Conservation (phyloP, 176 grass and related monocot species). For the Oryza coarctata region DNA sequence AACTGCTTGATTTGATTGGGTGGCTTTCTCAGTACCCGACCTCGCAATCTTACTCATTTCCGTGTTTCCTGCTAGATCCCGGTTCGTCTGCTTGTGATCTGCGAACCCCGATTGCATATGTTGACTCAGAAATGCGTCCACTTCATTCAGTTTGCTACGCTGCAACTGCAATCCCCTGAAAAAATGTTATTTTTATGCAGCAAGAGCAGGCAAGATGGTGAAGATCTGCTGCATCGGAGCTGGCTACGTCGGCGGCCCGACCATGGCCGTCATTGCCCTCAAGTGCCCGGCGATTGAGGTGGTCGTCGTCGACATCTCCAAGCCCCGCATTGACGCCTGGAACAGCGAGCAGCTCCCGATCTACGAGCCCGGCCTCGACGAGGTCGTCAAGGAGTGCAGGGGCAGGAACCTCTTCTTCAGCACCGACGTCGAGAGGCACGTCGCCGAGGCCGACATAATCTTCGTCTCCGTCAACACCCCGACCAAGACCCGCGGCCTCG, state of each 20-base stretch:
- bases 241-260: constrained; percentile 87
- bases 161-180: neutral
- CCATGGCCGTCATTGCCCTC: constrained; percentile 88
- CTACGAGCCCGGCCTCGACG: constrained; percentile 83
- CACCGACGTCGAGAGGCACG: constrained; percentile 76
- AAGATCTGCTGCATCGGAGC: constrained; percentile 97
- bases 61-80: constrained; percentile 18
- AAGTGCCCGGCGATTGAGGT: constrained; percentile 85
- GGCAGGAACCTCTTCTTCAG: constrained; percentile 91
- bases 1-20: neutral
- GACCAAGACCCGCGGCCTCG: constrained; percentile 89
- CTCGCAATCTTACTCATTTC: neutral
- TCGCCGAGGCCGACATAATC: constrained; percentile 82
- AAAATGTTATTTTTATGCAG: neutral
- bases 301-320: constrained; percentile 67
- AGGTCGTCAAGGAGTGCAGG: constrained; percentile 81
- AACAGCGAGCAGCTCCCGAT: constrained; percentile 86
- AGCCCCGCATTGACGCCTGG: constrained; percentile 78
- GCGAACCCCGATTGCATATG: constrained; percentile 2
- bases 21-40: neutral
- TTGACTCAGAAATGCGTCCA: neutral
- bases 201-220: constrained; percentile 65
- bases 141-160: neutral
- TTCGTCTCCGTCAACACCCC: constrained; percentile 91
- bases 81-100: neutral